Evolutionary conservation across 192 early-diverging fungal species (phyloP).

Genomic region (Polychytrium aggregatum): DNA sequence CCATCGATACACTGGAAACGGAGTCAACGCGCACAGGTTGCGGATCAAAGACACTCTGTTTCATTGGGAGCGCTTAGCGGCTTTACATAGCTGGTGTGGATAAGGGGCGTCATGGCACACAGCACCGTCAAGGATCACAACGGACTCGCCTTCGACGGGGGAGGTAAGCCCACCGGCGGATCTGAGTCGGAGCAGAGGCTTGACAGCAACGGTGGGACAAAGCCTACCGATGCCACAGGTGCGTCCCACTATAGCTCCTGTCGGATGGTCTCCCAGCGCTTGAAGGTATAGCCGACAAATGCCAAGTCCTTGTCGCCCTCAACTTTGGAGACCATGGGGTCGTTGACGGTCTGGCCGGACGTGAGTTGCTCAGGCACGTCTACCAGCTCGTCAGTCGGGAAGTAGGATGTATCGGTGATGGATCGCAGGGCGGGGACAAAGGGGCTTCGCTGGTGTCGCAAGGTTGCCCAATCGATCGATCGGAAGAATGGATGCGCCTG

Average conservation of each 20-base stretch:
- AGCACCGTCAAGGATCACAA: too few species aligned
- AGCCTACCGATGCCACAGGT: too few species aligned
- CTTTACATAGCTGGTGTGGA: too few species aligned
- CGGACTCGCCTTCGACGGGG: too few species aligned
- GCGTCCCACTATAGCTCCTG: conserved; percentile 38
- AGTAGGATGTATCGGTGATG: conserved; percentile 98
- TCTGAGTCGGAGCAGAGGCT: too few species aligned
- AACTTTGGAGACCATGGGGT: conserved; percentile 24
- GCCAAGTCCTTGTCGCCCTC: conserved; percentile 88
- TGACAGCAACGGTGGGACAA: too few species aligned
- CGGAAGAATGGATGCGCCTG: conserved; percentile 90
- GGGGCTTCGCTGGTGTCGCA: conserved; percentile 76
- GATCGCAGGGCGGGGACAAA: conserved; percentile 83
- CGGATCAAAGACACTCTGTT: too few species aligned
- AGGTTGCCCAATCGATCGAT: conserved; percentile 80
- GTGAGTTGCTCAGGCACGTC: conserved; percentile 29
- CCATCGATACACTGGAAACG: too few species aligned
- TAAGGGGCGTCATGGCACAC: too few species aligned
- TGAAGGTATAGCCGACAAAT: conserved; percentile 98
- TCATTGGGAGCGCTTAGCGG: too few species aligned
- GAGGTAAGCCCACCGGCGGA: too few species aligned
- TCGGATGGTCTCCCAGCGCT: conserved; percentile 60
- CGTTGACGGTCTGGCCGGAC: conserved; percentile 2
- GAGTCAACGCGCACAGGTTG: too few species aligned
- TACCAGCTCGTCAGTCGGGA: conserved; percentile 82